These are phyloP conservation scores for Botrytis medusae DNA, from an alignment of 2,329 filamentous ascomycete species.

Conservation along the genomic window DNA sequence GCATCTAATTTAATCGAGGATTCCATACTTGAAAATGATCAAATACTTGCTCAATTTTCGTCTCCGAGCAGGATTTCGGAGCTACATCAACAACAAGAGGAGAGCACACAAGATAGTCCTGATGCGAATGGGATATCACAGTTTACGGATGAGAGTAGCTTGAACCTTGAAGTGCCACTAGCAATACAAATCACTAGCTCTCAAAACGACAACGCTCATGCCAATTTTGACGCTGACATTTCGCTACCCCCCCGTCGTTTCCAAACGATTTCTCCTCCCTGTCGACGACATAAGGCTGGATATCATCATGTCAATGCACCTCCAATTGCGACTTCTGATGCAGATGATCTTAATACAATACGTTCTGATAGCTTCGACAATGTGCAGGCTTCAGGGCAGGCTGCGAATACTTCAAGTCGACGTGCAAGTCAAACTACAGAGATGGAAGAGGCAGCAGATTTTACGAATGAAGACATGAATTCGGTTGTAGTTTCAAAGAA, in stretches of 20 bases:
- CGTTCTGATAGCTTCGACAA: not conserved
- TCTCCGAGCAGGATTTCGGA: slow-evolving; percentile 54
- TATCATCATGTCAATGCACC: not conserved
- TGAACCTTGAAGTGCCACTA: slow-evolving; percentile 8
- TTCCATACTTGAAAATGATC: slow-evolving; percentile 49
- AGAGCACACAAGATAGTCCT: slow-evolving; percentile 35
- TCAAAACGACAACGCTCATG: not conserved
- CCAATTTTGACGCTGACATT: not conserved
- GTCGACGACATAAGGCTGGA: not conserved
- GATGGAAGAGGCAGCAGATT: not conserved
- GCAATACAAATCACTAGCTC: not conserved
- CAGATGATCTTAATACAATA: not conserved
- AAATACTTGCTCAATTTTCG: slow-evolving; percentile 40
- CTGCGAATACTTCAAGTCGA: not conserved
- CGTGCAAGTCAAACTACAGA: slow-evolving; percentile 5
- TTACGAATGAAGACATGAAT: not conserved
- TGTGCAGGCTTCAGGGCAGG: not conserved
- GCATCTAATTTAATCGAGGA: slow-evolving; percentile 55
- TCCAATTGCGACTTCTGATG: not conserved
- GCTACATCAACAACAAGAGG: slow-evolving; percentile 46
- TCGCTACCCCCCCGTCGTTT: not conserved
- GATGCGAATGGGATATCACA: slow-evolving; percentile 17
- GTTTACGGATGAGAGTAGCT: slow-evolving; percentile 10
- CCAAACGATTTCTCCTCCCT: not conserved
- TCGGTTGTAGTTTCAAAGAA: not conserved